Conservation (phyloP, 495 filamentous ascomycete species). For the Xylaria bambusicola region DNA sequence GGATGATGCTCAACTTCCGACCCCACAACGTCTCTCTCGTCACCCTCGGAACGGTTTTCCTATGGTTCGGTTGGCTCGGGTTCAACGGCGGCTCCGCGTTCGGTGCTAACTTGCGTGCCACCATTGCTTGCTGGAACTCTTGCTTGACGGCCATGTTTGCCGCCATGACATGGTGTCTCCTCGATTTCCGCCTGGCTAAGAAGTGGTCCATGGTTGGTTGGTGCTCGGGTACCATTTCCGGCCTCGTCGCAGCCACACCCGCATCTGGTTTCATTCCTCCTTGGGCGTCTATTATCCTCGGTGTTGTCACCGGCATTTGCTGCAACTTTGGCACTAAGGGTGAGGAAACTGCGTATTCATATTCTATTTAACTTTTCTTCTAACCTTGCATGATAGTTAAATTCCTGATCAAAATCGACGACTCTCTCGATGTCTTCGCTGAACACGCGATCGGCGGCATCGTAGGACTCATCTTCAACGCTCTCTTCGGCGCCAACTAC, state of each 20-base stretch:
- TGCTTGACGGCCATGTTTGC: conserved; percentile 90
- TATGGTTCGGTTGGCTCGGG: conserved; percentile 98
- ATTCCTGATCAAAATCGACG: conserved; percentile 92
- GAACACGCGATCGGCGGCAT: conserved; percentile 97
- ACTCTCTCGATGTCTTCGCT: conserved; percentile 96
- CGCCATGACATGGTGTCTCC: conserved; percentile 86
- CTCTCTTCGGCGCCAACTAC: conserved; percentile 80
- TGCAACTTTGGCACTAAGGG: conserved; percentile 93
- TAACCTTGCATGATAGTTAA: conserved; percentile 63
- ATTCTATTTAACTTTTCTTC: conserved; percentile 36
- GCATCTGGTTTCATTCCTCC: conserved; percentile 86
- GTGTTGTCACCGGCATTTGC: conserved; percentile 80
- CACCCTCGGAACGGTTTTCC: conserved; percentile 88
- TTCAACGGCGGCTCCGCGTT: conserved; percentile 98
- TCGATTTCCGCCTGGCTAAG: conserved; percentile 90
- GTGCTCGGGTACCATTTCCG: conserved; percentile 93
- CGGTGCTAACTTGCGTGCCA: conserved; percentile 90
- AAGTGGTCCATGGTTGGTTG: conserved; percentile 99
- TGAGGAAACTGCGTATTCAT: conserved; percentile 33
- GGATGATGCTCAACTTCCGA: conserved; percentile 97
- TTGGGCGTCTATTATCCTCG: conserved; percentile 85
- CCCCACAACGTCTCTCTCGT: conserved; percentile 98
- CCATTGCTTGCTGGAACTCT: conserved; percentile 97
- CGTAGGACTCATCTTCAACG: conserved; percentile 90
- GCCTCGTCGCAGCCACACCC: conserved; percentile 85